Conservation (phyloP, 2,329 filamentous ascomycete genomes). For the Calonectria honghensis region DNA sequence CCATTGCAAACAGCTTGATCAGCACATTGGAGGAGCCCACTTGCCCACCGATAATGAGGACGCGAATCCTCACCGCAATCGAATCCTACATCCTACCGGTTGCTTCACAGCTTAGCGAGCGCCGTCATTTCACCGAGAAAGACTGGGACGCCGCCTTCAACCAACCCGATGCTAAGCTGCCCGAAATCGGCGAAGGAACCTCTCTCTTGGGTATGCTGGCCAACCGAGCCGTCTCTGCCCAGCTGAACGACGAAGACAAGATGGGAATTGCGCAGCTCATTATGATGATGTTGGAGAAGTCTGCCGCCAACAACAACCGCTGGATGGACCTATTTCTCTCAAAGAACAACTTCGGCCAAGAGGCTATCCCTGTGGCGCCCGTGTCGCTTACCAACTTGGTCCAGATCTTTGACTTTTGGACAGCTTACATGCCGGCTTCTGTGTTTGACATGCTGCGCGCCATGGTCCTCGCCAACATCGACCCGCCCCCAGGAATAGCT, state of each 20-base stretch:
- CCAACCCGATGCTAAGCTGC: conserved; percentile 10
- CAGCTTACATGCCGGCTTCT: conserved; percentile 42
- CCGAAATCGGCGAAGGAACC: conserved; percentile 38
- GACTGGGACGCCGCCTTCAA: conserved; percentile 53
- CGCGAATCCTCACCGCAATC: conserved; percentile 53
- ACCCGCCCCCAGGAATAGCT: conserved; percentile 47
- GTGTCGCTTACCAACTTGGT: conserved; percentile 39
- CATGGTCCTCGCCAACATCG: conserved; percentile 50
- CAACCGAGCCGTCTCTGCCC: not conserved
- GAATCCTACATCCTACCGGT: conserved; percentile 54
- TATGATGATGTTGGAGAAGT: conserved; percentile 52
- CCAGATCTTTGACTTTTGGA: conserved; percentile 40
- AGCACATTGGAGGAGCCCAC: conserved; percentile 47
- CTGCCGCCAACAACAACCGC: conserved; percentile 54
- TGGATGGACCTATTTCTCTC: conserved; percentile 59
- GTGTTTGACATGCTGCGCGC: conserved; percentile 47
- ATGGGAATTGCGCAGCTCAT: conserved; percentile 51
- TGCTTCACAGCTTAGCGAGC: conserved; percentile 57
- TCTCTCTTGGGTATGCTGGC: conserved; percentile 39
- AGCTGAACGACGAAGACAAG: conserved; percentile 32
- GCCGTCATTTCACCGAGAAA: conserved; percentile 50
- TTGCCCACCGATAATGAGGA: conserved; percentile 38
- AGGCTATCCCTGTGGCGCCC: conserved; percentile 54
- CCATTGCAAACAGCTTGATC: conserved; percentile 56
- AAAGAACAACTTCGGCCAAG: conserved; percentile 53